These are phyloP conservation scores for Durotheca rogersii DNA, from an alignment of 495 filamentous ascomycete species.

Conservation along the genomic window DNA sequence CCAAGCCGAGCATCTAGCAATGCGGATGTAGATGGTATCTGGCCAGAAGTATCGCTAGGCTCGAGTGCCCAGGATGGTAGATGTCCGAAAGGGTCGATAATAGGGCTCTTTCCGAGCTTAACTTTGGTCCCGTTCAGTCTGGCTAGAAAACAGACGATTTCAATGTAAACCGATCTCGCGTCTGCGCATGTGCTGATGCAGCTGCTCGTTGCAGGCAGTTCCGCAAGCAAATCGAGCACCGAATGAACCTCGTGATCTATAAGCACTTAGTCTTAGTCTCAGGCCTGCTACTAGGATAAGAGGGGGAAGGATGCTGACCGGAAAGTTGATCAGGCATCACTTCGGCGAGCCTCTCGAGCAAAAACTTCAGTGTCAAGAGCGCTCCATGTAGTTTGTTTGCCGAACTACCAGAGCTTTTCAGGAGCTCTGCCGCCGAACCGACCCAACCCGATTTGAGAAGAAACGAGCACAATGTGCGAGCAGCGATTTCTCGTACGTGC, in stretches of 20 bases:
- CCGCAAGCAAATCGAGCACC: constrained; percentile 12
- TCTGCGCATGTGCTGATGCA: constrained; percentile 37
- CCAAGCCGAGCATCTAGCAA: constrained; percentile 25
- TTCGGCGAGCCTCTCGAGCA: constrained; percentile 50
- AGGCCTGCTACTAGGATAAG: background rate
- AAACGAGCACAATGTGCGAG: constrained; percentile 72
- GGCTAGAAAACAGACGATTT: constrained; percentile 41
- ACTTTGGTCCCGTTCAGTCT: background rate
- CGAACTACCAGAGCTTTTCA: constrained; percentile 38
- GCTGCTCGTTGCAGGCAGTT: constrained; percentile 13
- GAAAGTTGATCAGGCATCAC: constrained; percentile 38
- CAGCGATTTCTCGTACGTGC: constrained; percentile 89
- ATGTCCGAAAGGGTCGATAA: background rate
- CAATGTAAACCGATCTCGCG: constrained; percentile 43
- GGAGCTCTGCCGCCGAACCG: constrained; percentile 47
- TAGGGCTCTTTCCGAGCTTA: background rate
- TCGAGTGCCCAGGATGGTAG: background rate
- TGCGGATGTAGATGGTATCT: constrained; percentile 9
- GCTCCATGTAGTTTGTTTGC: constrained; percentile 65
- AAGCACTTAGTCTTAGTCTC: constrained; percentile 2
- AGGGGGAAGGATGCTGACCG: constrained; percentile 22
- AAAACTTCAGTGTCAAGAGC: constrained; percentile 57
- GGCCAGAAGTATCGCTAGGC: background rate
- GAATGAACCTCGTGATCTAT: constrained; percentile 20
- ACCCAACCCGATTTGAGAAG: constrained; percentile 55